Conservation (phyloP, 441 rosid genomes). For the Gossypium schwendimanii region DNA sequence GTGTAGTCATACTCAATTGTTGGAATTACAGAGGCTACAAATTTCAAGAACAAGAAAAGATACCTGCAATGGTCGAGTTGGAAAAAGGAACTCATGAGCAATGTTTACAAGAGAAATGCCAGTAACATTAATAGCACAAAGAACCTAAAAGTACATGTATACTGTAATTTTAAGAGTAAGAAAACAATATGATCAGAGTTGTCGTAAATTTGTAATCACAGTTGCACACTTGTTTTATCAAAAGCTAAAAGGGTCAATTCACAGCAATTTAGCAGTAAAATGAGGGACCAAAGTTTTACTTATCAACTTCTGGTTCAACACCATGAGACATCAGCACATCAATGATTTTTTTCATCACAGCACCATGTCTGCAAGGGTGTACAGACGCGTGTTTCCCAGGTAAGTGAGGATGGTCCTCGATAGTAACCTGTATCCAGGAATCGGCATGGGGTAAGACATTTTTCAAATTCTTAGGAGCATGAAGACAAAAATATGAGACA, state of each 20-base stretch:
- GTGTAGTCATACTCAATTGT: conserved; percentile 92
- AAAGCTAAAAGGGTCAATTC: background rate
- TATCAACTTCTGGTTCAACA: conserved; percentile 89
- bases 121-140: background rate
- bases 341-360: conserved; percentile 96
- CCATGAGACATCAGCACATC: conserved; percentile 90
- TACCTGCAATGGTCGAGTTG: conserved; percentile 40
- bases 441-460: background rate
- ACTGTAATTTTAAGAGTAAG: background rate
- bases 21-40: conserved; percentile 88
- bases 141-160: background rate
- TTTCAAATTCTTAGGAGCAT: background rate
- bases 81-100: background rate
- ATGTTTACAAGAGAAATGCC: background rate
- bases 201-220: background rate
- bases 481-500: background rate
- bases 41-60: conserved; percentile 87
- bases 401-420: conserved; percentile 93
- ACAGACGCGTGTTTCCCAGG: conserved; percentile 97
- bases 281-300: conserved; percentile 26
- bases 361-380: conserved; percentile 96
- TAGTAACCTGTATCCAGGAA: conserved; percentile 61
- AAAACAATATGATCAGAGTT: background rate
- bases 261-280: background rate
- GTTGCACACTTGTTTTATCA: background rate